Conservation (phyloP, 2,329 filamentous ascomycete genomes). For the Botrytis galanthina region DNA sequence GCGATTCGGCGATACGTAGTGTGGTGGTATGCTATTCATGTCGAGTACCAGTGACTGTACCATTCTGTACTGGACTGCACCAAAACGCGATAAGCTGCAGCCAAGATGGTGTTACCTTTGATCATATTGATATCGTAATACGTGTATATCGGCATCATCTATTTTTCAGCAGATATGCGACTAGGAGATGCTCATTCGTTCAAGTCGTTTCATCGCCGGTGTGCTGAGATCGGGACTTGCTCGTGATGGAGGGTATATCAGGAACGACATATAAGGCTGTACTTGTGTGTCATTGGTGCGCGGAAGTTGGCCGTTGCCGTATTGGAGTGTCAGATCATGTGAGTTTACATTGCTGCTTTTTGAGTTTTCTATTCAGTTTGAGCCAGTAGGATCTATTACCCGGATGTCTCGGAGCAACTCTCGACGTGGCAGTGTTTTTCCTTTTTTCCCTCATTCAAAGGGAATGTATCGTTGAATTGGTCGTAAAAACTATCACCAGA, state of each 20-base stretch:
- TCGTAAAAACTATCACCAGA: conserved; percentile 5
- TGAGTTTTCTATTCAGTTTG: background rate
- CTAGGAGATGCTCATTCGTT: conserved; percentile 8
- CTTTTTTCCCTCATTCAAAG: background rate
- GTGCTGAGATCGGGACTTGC: conserved; percentile 11
- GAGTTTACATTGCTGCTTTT: conserved; percentile 22
- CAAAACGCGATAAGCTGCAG: conserved; percentile 15
- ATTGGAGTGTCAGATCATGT: conserved; percentile 20
- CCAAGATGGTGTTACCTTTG: conserved; percentile 20
- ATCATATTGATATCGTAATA: conserved; percentile 20
- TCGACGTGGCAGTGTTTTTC: conserved; percentile 20
- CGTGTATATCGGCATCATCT: conserved; percentile 10
- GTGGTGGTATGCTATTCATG: conserved; percentile 2
- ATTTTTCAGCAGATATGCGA: background rate
- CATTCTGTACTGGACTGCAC: background rate
- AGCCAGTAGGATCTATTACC: conserved; percentile 9
- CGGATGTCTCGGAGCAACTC: conserved; percentile 21
- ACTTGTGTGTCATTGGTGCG: conserved; percentile 22
- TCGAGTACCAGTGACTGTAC: conserved; percentile 17
- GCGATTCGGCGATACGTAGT: conserved; percentile 12
- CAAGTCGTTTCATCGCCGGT: conserved; percentile 14
- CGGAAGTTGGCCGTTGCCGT: conserved; percentile 22
- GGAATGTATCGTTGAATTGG: background rate
- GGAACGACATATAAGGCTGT: conserved; percentile 21
- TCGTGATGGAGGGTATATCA: conserved; percentile 23